These are phyloP conservation scores for Xerocomellus intermedius DNA, from an alignment of 768 basidiomycete species.

Conservation along the genomic window DNA sequence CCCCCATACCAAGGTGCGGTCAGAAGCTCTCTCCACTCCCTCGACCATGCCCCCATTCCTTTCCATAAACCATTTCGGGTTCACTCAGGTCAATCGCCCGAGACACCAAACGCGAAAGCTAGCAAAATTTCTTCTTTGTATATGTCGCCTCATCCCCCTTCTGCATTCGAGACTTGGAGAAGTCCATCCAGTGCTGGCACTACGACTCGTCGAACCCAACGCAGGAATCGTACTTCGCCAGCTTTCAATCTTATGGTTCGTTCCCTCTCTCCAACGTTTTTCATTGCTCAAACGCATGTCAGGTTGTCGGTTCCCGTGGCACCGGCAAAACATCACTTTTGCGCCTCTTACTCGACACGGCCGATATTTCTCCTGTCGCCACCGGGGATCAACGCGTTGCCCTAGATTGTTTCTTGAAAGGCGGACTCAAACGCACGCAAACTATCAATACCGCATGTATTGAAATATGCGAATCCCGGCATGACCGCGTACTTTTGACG, in stretches of 20 bases:
- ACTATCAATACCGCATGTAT: slow-evolving; percentile 66
- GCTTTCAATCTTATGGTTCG: slow-evolving; percentile 86
- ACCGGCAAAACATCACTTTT: slow-evolving; percentile 86
- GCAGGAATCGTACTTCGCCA: slow-evolving; percentile 63
- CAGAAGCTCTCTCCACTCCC: slow-evolving; percentile 61
- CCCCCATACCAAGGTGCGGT: slow-evolving; percentile 61
- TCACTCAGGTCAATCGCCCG: slow-evolving; percentile 38
- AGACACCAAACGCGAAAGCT: slow-evolving; percentile 32
- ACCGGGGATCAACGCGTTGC: slow-evolving; percentile 69
- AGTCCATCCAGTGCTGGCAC: slow-evolving; percentile 35
- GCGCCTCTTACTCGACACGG: slow-evolving; percentile 78
- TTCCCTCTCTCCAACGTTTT: background rate
- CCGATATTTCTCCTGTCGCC: slow-evolving; percentile 76
- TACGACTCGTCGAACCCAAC: slow-evolving; percentile 55
- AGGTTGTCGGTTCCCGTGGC: slow-evolving; percentile 80
- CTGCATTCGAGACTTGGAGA: slow-evolving; percentile 61
- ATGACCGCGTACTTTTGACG: slow-evolving; percentile 73
- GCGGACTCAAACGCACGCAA: slow-evolving; percentile 57
- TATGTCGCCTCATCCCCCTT: slow-evolving; percentile 55
- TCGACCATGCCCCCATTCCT: slow-evolving; percentile 55
- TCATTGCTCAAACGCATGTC: slow-evolving; percentile 4
- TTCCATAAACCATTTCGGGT: slow-evolving; percentile 82
- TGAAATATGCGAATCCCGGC: slow-evolving; percentile 82
- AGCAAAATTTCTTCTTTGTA: slow-evolving; percentile 69
- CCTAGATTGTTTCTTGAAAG: slow-evolving; percentile 63